Conservation (phyloP, 169 alveolate species). For the Plasmodium berghei region DNA sequence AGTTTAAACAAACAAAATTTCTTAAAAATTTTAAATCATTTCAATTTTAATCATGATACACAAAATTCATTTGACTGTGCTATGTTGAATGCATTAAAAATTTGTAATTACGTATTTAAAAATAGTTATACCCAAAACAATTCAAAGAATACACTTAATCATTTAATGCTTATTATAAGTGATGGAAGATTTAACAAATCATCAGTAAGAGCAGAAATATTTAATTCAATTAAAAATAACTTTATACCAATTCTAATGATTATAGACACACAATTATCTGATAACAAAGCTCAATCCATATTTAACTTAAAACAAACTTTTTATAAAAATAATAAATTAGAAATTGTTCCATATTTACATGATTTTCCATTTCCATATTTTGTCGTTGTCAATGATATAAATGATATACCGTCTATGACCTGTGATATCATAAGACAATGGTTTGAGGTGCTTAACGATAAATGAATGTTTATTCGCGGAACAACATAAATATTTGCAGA, state of each 20-base stretch:
- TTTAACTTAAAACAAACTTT: constrained; percentile 87
- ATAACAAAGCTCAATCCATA: constrained; percentile 84
- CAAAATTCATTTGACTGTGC: constrained; percentile 78
- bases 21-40: constrained; percentile 78
- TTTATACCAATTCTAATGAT: constrained; percentile 92
- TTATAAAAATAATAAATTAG: constrained; percentile 89
- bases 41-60: constrained; percentile 88
- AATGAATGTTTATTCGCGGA: background rate
- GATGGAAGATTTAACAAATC: constrained; percentile 98
- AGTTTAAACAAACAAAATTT: constrained; percentile 65
- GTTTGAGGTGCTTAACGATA: constrained; percentile 67
- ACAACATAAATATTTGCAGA: background rate
- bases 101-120: constrained; percentile 82
- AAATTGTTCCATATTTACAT: constrained; percentile 92
- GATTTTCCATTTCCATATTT: constrained; percentile 97
- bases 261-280: constrained; percentile 85
- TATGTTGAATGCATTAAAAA: constrained; percentile 89
- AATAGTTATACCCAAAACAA: constrained; percentile 20
- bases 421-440: constrained; percentile 90
- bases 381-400: constrained; percentile 93
- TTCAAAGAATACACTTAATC: constrained; percentile 79
- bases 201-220: constrained; percentile 90
- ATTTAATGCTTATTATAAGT: constrained; percentile 93
- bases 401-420: constrained; percentile 85
- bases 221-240: constrained; percentile 89